Conservation (phyloP, 805 yeast species). For the Yarrowia sp. region DNA sequence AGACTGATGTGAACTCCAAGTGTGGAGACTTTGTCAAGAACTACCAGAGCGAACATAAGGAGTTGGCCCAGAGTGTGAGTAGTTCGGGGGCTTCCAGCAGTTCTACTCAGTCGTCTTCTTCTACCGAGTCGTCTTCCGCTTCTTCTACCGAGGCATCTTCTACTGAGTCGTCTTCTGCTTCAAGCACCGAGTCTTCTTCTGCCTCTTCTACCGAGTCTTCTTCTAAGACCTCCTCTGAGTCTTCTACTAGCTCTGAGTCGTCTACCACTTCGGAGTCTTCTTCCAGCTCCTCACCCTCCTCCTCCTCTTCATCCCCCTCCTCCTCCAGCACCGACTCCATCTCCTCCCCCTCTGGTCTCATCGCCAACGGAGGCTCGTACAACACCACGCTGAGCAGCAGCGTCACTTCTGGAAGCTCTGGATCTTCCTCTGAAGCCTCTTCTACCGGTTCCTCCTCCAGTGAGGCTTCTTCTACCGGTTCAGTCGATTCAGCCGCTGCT, state of each 20-base stretch:
- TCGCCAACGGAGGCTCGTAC: slow-evolving; percentile 12
- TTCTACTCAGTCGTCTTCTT: not conserved
- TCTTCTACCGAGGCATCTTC: not conserved
- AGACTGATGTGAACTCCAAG: slow-evolving; percentile 20
- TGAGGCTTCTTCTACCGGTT: not conserved
- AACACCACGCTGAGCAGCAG: slow-evolving; percentile 27
- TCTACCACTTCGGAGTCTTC: not conserved
- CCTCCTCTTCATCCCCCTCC: not conserved
- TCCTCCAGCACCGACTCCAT: not conserved
- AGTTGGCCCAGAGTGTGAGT: not conserved
- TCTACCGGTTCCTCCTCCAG: not conserved
- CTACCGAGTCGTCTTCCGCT: not conserved
- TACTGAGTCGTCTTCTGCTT: not conserved
- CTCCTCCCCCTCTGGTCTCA: not conserved
- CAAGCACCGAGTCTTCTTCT: not conserved
- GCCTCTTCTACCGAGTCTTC: not conserved
- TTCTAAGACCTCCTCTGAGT: no score
- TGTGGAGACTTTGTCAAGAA: slow-evolving; percentile 10
- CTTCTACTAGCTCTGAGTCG: not conserved
- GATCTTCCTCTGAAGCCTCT: not conserved
- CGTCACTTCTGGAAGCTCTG: not conserved
- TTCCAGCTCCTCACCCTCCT: not conserved
- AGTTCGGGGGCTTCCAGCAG: not conserved
- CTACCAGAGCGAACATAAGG: slow-evolving; percentile 19
- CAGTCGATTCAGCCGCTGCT: slow-evolving; percentile 1